These are phyloP conservation scores for Chytriomyces hyalinus DNA, from an alignment of 192 early-diverging fungal species.

Conservation along the genomic window DNA sequence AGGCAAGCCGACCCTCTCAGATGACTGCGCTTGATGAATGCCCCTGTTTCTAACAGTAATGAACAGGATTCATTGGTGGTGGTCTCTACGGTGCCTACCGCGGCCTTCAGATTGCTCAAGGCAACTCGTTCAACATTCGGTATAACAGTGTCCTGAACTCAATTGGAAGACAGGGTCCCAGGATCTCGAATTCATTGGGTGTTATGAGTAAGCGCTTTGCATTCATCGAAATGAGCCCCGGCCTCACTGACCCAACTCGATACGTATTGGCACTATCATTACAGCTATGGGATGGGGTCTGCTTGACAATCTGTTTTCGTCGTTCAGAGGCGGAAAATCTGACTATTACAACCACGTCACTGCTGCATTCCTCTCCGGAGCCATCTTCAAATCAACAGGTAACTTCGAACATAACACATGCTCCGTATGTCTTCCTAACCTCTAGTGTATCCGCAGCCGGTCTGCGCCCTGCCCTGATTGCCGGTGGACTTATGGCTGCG, in stretches of 20 bases:
- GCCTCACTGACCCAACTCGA: not conserved
- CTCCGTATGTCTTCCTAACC: not conserved
- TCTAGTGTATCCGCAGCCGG: conserved; percentile 42
- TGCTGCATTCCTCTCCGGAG: conserved; percentile 59
- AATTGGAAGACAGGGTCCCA: conserved; percentile 57
- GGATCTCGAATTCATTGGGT: conserved; percentile 60
- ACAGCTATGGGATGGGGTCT: conserved; percentile 56
- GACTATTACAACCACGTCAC: conserved; percentile 62
- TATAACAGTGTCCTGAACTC: conserved; percentile 61
- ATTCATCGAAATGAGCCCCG: not conserved
- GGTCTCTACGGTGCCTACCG: conserved; percentile 55
- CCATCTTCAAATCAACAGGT: conserved; percentile 65
- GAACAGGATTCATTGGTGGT: conserved; percentile 41
- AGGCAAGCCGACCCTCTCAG: conserved; percentile 36
- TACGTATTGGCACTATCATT: conserved; percentile 5
- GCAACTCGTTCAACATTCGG: conserved; percentile 52
- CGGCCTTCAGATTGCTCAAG: conserved; percentile 56
- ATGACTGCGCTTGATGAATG: not conserved
- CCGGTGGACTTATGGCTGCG: conserved; percentile 50
- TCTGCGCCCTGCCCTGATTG: conserved; percentile 54
- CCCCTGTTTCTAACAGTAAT: not conserved
- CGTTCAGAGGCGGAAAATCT: conserved; percentile 41
- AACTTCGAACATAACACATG: conserved; percentile 1
- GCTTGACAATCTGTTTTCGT: conserved; percentile 46
- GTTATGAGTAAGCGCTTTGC: conserved; percentile 48